A percentile compares a stretch with the other conserved stretches of the same genome.
These are phyloP conservation scores for Blastomyces gilchristii DNA, from an alignment of 2,329 filamentous ascomycete species.

Conservation along the genomic window DNA sequence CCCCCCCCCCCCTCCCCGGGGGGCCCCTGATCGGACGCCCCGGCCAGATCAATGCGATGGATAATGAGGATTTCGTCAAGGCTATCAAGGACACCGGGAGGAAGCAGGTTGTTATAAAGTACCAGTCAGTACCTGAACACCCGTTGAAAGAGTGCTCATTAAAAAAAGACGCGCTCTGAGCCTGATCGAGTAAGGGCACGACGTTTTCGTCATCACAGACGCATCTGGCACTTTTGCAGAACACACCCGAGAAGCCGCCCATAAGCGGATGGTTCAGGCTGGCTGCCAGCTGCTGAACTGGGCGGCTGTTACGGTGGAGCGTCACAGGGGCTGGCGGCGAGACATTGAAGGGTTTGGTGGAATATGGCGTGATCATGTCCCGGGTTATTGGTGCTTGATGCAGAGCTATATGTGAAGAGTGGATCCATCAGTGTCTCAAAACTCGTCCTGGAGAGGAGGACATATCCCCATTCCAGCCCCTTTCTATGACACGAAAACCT, in stretches of 20 bases:
- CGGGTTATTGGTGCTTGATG: conserved; percentile 18
- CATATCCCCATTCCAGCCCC: no score
- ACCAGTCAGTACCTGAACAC: neutral
- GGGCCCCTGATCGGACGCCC: conserved; percentile 56
- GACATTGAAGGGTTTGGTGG: conserved; percentile 13
- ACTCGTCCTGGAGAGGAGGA: no score
- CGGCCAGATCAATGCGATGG: conserved; percentile 69
- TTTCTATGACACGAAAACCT: no score
- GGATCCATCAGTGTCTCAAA: no score
- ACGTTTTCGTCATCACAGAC: conserved; percentile 63
- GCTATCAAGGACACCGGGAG: conserved; percentile 56
- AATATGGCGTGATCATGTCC: conserved; percentile 13
- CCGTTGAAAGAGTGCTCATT: no score
- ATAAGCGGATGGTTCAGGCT: conserved; percentile 55
- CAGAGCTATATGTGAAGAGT: conserved; percentile 7
- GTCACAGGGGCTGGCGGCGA: conserved; percentile 14
- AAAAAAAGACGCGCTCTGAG: conserved; percentile 44
- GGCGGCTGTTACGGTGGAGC: conserved; percentile 10
- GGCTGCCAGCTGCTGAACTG: conserved; percentile 42
- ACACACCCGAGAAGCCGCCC: conserved; percentile 53
- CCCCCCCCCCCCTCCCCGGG: no score
- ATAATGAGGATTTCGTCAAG: conserved; percentile 57
- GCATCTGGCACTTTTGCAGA: conserved; percentile 56
- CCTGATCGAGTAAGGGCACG: conserved; percentile 59
- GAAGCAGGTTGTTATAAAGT: conserved; percentile 55